A percentile compares a stretch with the other conserved stretches of the same genome.
phyloP scores from a whole-genome alignment of 148 eudicot species.

The Salicornia ramosissima region DNA sequence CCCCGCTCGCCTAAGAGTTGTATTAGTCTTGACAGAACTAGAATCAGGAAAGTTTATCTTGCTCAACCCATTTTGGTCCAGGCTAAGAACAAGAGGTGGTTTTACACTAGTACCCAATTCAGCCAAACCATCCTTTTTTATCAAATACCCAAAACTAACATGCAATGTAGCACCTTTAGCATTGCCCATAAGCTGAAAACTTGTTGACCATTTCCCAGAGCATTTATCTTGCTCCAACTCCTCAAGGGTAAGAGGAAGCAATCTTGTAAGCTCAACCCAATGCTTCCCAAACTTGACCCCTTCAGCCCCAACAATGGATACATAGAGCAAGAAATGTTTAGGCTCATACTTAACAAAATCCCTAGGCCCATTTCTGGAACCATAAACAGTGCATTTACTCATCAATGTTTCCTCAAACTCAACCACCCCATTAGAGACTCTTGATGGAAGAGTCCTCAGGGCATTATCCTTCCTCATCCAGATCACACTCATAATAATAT shows the following conservation, averaged over 20 bases:
- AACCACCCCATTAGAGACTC: slow-evolving; percentile 43
- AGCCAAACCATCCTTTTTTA: slow-evolving; percentile 33
- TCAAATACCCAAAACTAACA: slow-evolving; percentile 69
- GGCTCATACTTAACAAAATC: slow-evolving; percentile 69
- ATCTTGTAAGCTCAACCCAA: slow-evolving; percentile 71
- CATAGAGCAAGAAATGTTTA: slow-evolving; percentile 55
- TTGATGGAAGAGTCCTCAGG: slow-evolving; percentile 38
- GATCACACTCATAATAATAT: slow-evolving; percentile 39
- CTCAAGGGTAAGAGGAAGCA: slow-evolving; percentile 77
- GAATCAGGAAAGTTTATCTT: slow-evolving; percentile 27
- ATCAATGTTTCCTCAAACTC: slow-evolving; percentile 69
- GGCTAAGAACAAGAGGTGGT: slow-evolving; percentile 26
- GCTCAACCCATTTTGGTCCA: slow-evolving; percentile 24
- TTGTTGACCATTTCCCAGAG: slow-evolving; percentile 76
- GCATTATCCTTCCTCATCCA: slow-evolving; percentile 57
- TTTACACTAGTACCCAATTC: slow-evolving; percentile 31
- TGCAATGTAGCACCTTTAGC: slow-evolving; percentile 69
- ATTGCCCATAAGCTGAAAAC: slow-evolving; percentile 65
- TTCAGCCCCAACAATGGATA: slow-evolving; percentile 41
- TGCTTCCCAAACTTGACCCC: slow-evolving; percentile 66
- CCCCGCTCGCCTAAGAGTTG: slow-evolving; percentile 37
- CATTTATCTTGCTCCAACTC: slow-evolving; percentile 63
- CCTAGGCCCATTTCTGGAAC: slow-evolving; percentile 47
- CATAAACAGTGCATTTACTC: slow-evolving; percentile 52
- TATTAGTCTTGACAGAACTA: slow-evolving; percentile 25